A percentile compares a stretch with the other conserved stretches of the same genome.
Conservation (phyloP, 352 stramenopile genomes). For the Phytophthora sansomeana region DNA sequence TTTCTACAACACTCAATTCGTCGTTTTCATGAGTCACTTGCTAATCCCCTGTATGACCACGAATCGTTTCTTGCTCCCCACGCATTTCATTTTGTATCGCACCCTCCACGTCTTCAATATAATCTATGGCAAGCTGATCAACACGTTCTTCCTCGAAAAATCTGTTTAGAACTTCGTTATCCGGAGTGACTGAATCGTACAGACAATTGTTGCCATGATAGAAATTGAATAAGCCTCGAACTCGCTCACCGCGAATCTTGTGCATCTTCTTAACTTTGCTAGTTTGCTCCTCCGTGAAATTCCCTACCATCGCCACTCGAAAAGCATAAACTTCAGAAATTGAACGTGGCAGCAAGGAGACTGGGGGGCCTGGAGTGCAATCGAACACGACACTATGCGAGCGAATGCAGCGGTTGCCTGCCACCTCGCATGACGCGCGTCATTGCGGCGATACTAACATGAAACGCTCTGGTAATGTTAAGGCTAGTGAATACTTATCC, state of each 20-base stretch:
- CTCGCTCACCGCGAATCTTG: too few species aligned
- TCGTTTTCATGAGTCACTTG: not conserved
- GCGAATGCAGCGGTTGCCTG: not conserved
- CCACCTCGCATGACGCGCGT: not conserved
- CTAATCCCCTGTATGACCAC: not conserved
- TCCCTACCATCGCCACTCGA: not conserved
- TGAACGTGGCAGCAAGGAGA: not conserved
- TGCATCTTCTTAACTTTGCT: constrained; percentile 1
- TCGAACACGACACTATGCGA: not conserved
- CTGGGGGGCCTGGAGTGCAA: not conserved
- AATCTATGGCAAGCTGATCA: not conserved
- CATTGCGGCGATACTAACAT: not conserved
- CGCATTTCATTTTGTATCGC: not conserved
- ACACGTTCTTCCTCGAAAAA: not conserved
- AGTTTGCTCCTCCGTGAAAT: constrained; percentile 2
- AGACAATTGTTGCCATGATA: too few species aligned
- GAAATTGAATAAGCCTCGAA: too few species aligned
- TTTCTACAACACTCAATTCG: constrained; percentile 2
- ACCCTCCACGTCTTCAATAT: not conserved
- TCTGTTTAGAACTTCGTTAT: too few species aligned
- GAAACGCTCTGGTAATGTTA: too few species aligned
- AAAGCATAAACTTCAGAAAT: not conserved
- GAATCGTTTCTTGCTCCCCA: constrained; percentile 5
- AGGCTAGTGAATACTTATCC: too few species aligned
- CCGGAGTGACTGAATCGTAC: too few species aligned